Evolutionary conservation across 768 basidiomycete genomes (phyloP), one percentile per base, ranked within the genome.

Genomic region (Dictyophora rubrovolvata): DNA sequence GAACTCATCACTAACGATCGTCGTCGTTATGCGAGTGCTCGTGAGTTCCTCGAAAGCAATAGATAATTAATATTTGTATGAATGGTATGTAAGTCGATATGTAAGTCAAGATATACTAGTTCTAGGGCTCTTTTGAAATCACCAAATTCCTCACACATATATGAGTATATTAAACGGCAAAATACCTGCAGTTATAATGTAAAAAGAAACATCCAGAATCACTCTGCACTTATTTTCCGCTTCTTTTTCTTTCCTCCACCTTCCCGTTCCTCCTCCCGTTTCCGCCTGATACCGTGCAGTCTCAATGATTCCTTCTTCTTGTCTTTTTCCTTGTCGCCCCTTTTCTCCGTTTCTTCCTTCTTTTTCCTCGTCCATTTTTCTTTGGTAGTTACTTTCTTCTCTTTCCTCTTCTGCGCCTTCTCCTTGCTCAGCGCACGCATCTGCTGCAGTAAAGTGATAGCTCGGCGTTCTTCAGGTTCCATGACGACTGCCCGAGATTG

Each of bases 401-500:
- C 90, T 66, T 81, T 85, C 67, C 94, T 74, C 66, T 84, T 76
- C 48, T 69, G 74, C 1, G 91, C 78, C 72, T 95, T 89, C 66
- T 94, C 93, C 72, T 93, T 97, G 60, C 91, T 75, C 65, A 99
- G 71, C 6, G 93, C 90, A 52, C 88, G 83, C 63, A 97, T 92
- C 76, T 98, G 94, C 70, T 98, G 95, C 69, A 99, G 69, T 42
- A 98, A 73, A 42, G 89, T 86, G 18, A 97, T 74, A 0, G 96
- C 94, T 69, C 84, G 87, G 77, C 87, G 92, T 76, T 98, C 96
- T 69, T 95, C 93, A 1, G 91, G 89, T 67, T 95, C 89, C 79
- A 98, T 80, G 49, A 99, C 85, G 22, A 98, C 93, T 0, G 95
- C 93, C 12, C 96, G 85, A 71, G 89, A 91, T 71, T 93, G 91